These are phyloP conservation scores for Syncephalastrum racemosum DNA, from an alignment of 371 early-diverging fungal genomes.

Conservation along the genomic window DNA sequence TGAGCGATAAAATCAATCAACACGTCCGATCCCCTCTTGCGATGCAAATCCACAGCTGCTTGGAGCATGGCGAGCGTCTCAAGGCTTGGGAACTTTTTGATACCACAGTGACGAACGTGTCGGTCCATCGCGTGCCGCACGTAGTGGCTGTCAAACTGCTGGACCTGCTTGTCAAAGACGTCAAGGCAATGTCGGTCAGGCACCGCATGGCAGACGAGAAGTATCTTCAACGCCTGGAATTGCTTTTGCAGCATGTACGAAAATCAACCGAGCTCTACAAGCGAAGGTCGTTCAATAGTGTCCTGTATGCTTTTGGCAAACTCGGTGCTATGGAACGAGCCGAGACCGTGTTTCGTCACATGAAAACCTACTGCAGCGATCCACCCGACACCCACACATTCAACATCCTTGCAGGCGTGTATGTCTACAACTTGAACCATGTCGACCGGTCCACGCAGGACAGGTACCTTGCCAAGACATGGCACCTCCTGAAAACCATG, in stretches of 20 bases:
- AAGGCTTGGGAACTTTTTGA: conserved; percentile 34
- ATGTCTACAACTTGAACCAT: conserved; percentile 26
- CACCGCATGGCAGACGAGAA: conserved; percentile 14
- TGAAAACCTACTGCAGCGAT: conserved; percentile 20
- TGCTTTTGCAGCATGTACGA: conserved; percentile 16
- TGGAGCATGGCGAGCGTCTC: conserved; percentile 15
- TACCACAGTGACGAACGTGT: conserved; percentile 5
- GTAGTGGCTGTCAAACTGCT: conserved; percentile 12
- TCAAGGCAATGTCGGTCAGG: conserved; percentile 13
- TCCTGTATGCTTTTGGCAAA: conserved; percentile 30
- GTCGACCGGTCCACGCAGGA: conserved; percentile 18
- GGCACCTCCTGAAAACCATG: conserved; percentile 21
- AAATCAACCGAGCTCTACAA: conserved; percentile 15
- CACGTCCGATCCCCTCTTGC: conserved; percentile 23
- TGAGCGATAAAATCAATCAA: conserved; percentile 23
- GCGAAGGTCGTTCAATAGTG: conserved; percentile 19
- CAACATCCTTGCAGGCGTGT: conserved; percentile 29
- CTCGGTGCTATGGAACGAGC: conserved; percentile 26
- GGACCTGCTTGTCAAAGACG: conserved; percentile 17
- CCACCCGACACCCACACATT: conserved; percentile 18
- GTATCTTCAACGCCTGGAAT: conserved; percentile 24
- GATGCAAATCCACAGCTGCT: conserved; percentile 21
- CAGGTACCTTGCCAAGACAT: conserved; percentile 26
- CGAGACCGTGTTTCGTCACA: conserved; percentile 29
- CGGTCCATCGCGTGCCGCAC: conserved; percentile 11